Base-by-base conservation (phyloP, 495 filamentous ascomycete species). In the Clavariopsis aquatica region DNA sequence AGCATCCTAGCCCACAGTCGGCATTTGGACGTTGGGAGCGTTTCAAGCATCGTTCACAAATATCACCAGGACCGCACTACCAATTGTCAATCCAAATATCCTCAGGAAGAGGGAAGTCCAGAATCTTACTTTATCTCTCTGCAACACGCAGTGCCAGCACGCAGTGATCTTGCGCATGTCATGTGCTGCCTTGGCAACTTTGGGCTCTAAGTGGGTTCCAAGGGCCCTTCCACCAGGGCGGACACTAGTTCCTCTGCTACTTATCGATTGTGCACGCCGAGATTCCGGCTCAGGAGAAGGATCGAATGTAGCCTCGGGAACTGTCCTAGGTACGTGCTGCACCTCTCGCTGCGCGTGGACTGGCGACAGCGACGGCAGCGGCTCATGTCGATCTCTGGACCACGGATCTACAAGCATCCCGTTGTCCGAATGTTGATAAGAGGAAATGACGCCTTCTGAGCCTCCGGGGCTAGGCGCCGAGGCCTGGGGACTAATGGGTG, bases 141-240 rank as follows among this genome's bases (percentile, higher is more conserved):
- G 73, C 7, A 77, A 54, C 1, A 66, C 65, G 61, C 75, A 76
- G 27, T 69, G 69, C 75, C 75, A 77, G 49, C 75, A 76, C 3
- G 73, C 69, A 26, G 67, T 71, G 9, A 59, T 60, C 38, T 68
- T 70, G n/a, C 74, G 69, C 72, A 76, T 75, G 27, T 70, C 60
- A 20, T 72, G 65, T 6, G 69, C 68, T 34, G 64, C 58, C 59
- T 69, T 64, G n/a, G 66, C 67, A 13, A 66, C 59, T 19, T 71
- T 60, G 17, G 66, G 61, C 20, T 60, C 29, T 43, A 73, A 49
- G 49, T 72, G 69, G 1, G 71, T 67, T 51, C 69, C 71, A 20
- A 64, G 60, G 22, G 49, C 52, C 62, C 69, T 55, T 24, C 69
- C 71, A 51, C 69, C 71, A 22, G 71, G 57, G 49, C 69, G 43